Percentiles rank a stretch among this genome's conserved stretches.
Conservation (phyloP, 768 basidiomycete species). For the Phaeolepiota aurea region DNA sequence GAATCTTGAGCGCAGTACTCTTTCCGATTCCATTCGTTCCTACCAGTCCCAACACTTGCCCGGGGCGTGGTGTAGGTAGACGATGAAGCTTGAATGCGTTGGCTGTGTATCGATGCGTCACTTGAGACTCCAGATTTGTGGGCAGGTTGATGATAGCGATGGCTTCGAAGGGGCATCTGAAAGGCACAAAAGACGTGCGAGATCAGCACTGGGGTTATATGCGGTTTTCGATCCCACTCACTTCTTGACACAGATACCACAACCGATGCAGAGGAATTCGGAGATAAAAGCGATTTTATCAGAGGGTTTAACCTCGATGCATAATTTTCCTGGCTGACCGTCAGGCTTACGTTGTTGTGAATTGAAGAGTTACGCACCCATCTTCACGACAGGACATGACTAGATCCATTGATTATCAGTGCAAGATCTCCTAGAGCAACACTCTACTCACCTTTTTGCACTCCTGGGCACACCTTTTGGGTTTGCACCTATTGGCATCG, state of each 20-base stretch:
- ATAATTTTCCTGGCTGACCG: slow-evolving; percentile 69
- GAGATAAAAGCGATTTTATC: slow-evolving; percentile 99
- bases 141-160: slow-evolving; percentile 98
- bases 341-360: no score
- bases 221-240: slow-evolving; percentile 28
- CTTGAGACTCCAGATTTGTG: slow-evolving; percentile 91
- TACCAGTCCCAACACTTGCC: slow-evolving; percentile 97
- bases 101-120: slow-evolving; percentile 96
- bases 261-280: slow-evolving; percentile 97
- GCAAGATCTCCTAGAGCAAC: slow-evolving; percentile 6
- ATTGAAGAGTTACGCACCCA: slow-evolving; percentile 82
- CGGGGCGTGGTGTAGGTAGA: slow-evolving; percentile 92
- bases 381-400: slow-evolving; percentile 91
- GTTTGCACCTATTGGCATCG: slow-evolving; percentile 88
- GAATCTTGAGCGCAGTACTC: slow-evolving; percentile 93
- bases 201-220: not conserved
- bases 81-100: slow-evolving; percentile 99
- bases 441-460: slow-evolving; percentile 75
- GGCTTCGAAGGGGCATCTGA: slow-evolving; percentile 97
- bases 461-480: slow-evolving; percentile 94
- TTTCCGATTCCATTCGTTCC: slow-evolving; percentile 99
- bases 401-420: slow-evolving; percentile 13
- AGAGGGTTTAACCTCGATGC: slow-evolving; percentile 93
- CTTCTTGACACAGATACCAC: slow-evolving; percentile 99
- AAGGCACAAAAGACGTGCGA: no score